These are phyloP conservation scores for Haemoproteus tartakovskyi DNA, from an alignment of 169 alveolate genomes.

Conservation along the genomic window DNA sequence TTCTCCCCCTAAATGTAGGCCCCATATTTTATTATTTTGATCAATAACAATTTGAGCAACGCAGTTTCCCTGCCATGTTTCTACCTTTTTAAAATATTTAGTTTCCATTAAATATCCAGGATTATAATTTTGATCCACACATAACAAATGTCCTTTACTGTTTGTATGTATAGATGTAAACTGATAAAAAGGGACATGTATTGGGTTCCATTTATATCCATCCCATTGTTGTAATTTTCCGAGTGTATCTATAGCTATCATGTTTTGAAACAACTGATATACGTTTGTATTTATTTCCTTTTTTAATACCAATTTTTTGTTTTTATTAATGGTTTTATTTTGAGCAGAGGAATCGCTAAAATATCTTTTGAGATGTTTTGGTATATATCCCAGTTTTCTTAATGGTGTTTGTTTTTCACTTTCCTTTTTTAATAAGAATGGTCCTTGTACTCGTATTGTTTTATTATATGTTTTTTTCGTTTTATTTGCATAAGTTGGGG, in stretches of 20 bases:
- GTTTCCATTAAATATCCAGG: conserved; percentile 38
- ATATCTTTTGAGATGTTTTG: not conserved
- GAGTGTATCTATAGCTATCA: conserved; percentile 8
- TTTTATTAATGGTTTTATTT: not conserved
- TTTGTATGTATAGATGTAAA: conserved; percentile 28
- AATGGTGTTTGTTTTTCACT: not conserved
- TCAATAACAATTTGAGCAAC: conserved; percentile 23
- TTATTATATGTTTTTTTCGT: not conserved
- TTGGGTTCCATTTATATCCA: conserved; percentile 28
- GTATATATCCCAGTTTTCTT: conserved; percentile 2
- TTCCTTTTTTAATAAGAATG: conserved; percentile 3
- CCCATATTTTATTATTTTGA: conserved; percentile 56
- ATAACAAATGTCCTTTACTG: conserved; percentile 23
- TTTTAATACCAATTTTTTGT: not conserved
- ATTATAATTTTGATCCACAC: conserved; percentile 17
- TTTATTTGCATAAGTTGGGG: conserved; percentile 8
- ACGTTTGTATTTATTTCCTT: conserved; percentile 1
- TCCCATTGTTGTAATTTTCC: conserved; percentile 32
- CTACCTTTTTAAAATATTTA: conserved; percentile 21
- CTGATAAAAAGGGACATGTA: conserved; percentile 3
- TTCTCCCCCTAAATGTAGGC: conserved; percentile 33
- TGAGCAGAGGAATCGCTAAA: not conserved
- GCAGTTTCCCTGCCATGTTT: conserved; percentile 4
- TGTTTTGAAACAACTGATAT: conserved; percentile 31
- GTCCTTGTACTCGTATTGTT: not conserved